Evolutionary conservation across 768 basidiomycete species (phyloP).

Genomic region (Filobasidium floriforme): DNA sequence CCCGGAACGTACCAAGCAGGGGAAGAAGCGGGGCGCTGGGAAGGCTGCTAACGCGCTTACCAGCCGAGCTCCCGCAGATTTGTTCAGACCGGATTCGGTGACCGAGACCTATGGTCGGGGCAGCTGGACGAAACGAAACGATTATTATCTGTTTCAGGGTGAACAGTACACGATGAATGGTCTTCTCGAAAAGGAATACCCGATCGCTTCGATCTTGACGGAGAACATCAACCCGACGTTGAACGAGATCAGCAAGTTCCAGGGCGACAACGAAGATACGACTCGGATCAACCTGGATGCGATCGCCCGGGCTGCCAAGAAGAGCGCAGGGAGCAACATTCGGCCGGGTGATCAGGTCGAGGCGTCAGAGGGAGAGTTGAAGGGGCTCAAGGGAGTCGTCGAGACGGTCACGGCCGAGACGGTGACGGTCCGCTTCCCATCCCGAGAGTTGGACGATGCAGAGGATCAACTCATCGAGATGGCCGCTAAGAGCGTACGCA

Average conservation of each 20-base stretch:
- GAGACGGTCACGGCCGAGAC: constrained; percentile 81
- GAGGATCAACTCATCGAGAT: constrained; percentile 56
- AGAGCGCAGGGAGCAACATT: constrained; percentile 84
- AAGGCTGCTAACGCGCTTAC: constrained; percentile 48
- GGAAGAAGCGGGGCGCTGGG: constrained; percentile 68
- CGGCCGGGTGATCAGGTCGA: constrained; percentile 97
- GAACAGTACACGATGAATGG: constrained; percentile 85
- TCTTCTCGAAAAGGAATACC: constrained; percentile 93
- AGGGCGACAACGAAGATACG: constrained; percentile 62
- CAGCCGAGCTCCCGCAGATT: constrained; percentile 71
- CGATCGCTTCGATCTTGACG: constrained; percentile 62
- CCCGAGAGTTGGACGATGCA: constrained; percentile 68
- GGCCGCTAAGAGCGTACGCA: constrained; percentile 72
- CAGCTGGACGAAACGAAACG: constrained; percentile 53
- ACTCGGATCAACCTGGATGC: constrained; percentile 75
- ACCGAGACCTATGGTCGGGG: constrained; percentile 67
- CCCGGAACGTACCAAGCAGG: constrained; percentile 63
- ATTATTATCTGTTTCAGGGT: constrained; percentile 72
- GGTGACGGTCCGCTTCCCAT: constrained; percentile 65
- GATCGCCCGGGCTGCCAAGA: constrained; percentile 85
- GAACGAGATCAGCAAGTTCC: constrained; percentile 91
- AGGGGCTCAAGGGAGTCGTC: constrained; percentile 84
- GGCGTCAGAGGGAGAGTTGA: constrained; percentile 92
- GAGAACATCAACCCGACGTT: constrained; percentile 92
- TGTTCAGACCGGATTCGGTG: constrained; percentile 88